Evolutionary conservation across 2,329 filamentous ascomycete species (phyloP), one percentile per base, ranked within the genome.

Genomic region (Fusarium sp.): DNA sequence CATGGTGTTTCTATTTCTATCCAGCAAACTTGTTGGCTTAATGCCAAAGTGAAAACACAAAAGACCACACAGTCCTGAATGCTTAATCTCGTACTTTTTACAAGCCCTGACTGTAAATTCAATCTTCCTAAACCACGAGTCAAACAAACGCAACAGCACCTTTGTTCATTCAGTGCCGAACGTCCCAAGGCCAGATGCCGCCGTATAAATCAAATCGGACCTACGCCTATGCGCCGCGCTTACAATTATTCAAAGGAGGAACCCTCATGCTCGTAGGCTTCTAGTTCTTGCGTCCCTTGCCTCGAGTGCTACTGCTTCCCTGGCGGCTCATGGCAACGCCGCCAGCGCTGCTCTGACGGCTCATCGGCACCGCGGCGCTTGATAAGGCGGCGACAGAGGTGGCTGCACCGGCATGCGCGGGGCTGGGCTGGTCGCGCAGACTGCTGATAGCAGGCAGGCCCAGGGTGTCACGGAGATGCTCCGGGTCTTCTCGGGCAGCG

Each of bases 261-360:
- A 47, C 51, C 50, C 45, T 48, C 39, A 47, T 45, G 25, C 47
- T 37, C 47, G 48, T 17, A 52, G 37, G 21, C 36, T 21, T 36
- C 54, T 69, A 75, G 47, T 69, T 72, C 67, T 77, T 76, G 47
- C 77, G 73, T 46, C 75, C 71, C 69, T 79, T 79, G 44, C 82
- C 82, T 47, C 82, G 77, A 19, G 78, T 79, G 60, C 81, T 84
- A 39, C 79, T 75, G 45, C 79, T 82, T 27, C 80, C 81, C 67
- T 83, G 80, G 19, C 84, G 77, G 62, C 82, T 86, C 83, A 86
- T 86, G 11, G 82, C 76, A 29, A 80, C 80, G 37, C 83, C 84
- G 21, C 82, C 82, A 4, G 81, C 75, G 49, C 82, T 84, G 72
- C 80, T 84, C 70, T 83, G 82, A 33, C 82, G 80, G 66, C 82